Base-by-base conservation (phyloP, 2,329 filamentous ascomycete species). In the Blastomyces gilchristii region DNA sequence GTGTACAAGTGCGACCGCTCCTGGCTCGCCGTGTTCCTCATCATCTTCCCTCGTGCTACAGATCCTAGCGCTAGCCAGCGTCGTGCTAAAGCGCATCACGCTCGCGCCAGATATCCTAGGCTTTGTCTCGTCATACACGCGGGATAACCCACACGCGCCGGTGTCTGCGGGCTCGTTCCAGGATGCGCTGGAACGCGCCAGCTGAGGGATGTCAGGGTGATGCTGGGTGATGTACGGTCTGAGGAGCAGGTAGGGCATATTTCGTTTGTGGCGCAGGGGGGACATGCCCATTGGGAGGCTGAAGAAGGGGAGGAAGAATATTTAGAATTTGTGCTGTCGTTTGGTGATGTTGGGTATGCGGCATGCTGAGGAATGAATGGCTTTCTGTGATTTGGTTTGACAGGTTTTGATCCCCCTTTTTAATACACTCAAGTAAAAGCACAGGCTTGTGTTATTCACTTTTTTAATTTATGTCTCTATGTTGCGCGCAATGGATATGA, bases 51-150 rank as follows among this genome's bases (percentile, higher is more conserved):
- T 59, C 41, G 39, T 59, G 57, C 39, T 59, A 9, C 57, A 59
- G 57, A 4, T 49, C 3, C 25, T 59, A 7, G 57, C 57, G 41
- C 41, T 59, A 22, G 57, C 39, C 18, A 47, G 39, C 18, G 12
- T 59, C 22, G 41, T 47, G n/a, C 57, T 59, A 14, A 59, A 59
- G 14, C 41, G 57, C 11, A n/a, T 59, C 25, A 59, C 41, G 11
- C 57, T 59, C 22, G 57, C 57, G 16, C 57, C 57, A 9, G 57
- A 59, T 34, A 59, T 59, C 43, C 41, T 59, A 11, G 57, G 57
- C 41, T 59, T 47, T 59, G 57, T 59, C 25, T 59, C 57, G 14
- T 59, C 57, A 25, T 49, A 59, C 9, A 59, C 57, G 12, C 41
- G 57, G 25, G 57, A 59, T 59, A 59, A 59, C 16, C 57, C 57